These are phyloP conservation scores for Coemansia sp. DNA, from an alignment of 192 early-diverging fungal genomes.

Conservation along the genomic window DNA sequence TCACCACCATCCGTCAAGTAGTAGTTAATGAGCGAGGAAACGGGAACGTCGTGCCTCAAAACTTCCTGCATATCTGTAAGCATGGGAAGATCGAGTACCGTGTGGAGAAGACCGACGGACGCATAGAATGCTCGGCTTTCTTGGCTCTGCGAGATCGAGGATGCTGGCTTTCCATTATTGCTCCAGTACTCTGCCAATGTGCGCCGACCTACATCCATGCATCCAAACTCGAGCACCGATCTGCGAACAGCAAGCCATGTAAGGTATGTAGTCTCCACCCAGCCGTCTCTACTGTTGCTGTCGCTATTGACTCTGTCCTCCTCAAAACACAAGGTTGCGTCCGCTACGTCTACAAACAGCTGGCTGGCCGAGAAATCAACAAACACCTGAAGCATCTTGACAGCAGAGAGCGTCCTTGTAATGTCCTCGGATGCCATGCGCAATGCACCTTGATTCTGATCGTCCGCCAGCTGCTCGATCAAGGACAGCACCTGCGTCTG, in stretches of 20 bases:
- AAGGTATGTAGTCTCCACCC: slow-evolving; percentile 30
- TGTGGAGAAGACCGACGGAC: slow-evolving; percentile 13
- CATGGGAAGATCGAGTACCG: slow-evolving; percentile 26
- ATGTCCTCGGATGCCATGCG: neutral
- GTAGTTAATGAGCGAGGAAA: slow-evolving; percentile 16
- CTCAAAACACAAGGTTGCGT: neutral
- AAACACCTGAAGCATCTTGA: slow-evolving; percentile 28
- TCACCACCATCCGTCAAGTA: neutral
- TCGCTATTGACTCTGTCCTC: neutral
- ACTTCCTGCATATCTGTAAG: slow-evolving; percentile 16
- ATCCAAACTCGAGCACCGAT: slow-evolving; percentile 17
- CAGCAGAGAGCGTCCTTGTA: slow-evolving; percentile 5
- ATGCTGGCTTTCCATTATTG: neutral
- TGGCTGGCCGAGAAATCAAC: slow-evolving; percentile 9
- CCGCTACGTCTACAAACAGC: neutral
- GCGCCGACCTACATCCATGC: slow-evolving; percentile 1
- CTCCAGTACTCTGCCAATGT: slow-evolving; percentile 22
- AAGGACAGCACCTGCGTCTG: neutral
- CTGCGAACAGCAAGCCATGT: slow-evolving; percentile 29
- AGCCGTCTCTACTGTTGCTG: slow-evolving; percentile 9
- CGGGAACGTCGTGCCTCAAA: slow-evolving; percentile 24
- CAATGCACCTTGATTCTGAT: no score
- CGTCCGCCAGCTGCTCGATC: slow-evolving; percentile 10
- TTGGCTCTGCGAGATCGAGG: neutral
- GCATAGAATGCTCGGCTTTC: neutral